Percentiles rank a stretch among this genome's conserved stretches.
Conservation (phyloP, 495 filamentous ascomycete genomes). For the Aspergillus saccharolyticus region DNA sequence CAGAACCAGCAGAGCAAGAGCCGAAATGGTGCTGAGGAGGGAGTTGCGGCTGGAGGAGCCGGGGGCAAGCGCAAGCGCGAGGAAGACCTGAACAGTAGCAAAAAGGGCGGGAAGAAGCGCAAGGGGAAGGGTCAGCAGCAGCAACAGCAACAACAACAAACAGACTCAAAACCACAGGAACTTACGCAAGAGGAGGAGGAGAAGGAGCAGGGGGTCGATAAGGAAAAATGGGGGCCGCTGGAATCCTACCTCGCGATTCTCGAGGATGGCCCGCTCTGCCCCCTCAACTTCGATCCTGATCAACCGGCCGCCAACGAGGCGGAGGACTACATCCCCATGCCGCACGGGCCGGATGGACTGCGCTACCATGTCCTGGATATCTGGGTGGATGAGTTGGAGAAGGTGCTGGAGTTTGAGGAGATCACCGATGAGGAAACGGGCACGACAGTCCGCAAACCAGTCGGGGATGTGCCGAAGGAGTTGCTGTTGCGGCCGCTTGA, state of each 20-base stretch:
- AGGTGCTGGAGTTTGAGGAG: constrained; percentile 51
- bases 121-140: constrained; percentile 29
- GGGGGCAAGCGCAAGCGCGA: constrained; percentile 43
- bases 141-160: neutral
- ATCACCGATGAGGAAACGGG: constrained; percentile 25
- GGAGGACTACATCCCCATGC: constrained; percentile 37
- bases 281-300: constrained; percentile 40
- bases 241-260: constrained; percentile 39
- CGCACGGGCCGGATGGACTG: constrained; percentile 66
- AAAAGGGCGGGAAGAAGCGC: constrained; percentile 22
- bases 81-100: constrained; percentile 30
- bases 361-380: constrained; percentile 86
- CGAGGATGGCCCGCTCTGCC: constrained; percentile 40
- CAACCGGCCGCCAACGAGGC: constrained; percentile 27
- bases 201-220: constrained; percentile 12
- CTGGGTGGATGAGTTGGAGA: constrained; percentile 82
- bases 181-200: constrained; percentile 13
- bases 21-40: neutral
- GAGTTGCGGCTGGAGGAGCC: constrained; percentile 9
- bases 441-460: constrained; percentile 27
- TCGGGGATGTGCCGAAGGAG: constrained; percentile 43
- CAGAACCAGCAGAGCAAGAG: neutral
- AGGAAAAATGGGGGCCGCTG: constrained; percentile 39
- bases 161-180: neutral
- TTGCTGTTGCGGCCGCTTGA: constrained; percentile 56